phyloP scores from a whole-genome alignment of 257 asterid species.

The Gynochthodes officinalis region DNA sequence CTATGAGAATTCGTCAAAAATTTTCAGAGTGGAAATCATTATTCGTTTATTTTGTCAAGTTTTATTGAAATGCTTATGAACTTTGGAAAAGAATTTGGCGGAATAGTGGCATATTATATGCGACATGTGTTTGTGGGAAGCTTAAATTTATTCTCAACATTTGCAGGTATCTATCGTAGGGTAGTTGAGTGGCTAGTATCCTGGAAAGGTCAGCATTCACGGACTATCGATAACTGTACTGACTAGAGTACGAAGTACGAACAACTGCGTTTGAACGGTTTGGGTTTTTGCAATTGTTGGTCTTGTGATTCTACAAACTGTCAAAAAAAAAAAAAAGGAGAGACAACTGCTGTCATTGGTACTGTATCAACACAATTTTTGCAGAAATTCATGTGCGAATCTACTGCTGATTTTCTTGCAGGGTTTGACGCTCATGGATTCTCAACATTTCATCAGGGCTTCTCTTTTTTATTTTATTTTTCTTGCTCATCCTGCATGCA shows the following conservation, averaged over 20 bases:
- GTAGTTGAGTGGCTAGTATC: neutral
- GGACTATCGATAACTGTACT: slow-evolving; percentile 34
- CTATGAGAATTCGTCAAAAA: no score
- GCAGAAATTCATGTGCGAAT: slow-evolving; percentile 25
- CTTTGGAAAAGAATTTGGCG: no score
- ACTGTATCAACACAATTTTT: neutral
- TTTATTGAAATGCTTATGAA: no score
- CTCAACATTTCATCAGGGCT: neutral
- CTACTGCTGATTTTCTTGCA: slow-evolving; percentile 14
- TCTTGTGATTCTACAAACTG: slow-evolving; percentile 26
- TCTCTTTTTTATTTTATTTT: neutral
- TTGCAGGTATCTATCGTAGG: neutral
- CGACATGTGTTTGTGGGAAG: no score
- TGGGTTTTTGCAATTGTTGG: slow-evolving; percentile 32
- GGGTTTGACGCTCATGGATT: slow-evolving; percentile 21
- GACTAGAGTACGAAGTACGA: slow-evolving; percentile 29
- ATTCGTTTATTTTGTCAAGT: no score
- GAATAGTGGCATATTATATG: no score
- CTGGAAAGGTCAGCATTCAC: slow-evolving; percentile 14
- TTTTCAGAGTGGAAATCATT: no score
- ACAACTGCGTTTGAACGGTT: slow-evolving; percentile 15
- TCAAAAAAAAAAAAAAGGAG: neutral
- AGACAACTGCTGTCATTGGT: neutral
- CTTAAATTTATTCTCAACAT: no score
- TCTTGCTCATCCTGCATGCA: no score